A percentile compares a stretch with the other conserved stretches of the same genome.
Evolutionary conservation across 305 asterid species (phyloP).

Genomic region (Nicotiana rustica): DNA sequence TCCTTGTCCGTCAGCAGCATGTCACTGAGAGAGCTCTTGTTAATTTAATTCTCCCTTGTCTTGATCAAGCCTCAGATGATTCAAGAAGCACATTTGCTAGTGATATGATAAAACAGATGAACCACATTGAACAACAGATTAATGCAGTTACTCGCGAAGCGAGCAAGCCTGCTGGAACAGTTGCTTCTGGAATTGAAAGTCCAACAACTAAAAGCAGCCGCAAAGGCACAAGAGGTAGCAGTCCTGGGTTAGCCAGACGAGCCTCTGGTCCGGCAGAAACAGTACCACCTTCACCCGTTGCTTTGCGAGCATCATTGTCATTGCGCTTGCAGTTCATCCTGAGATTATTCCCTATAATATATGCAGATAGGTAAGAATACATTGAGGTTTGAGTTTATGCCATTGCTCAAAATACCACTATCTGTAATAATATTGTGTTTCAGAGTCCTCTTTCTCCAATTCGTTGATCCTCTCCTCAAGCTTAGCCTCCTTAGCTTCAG

Average conservation of each 20-base stretch:
- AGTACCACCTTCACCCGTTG: constrained; percentile 89
- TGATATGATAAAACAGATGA: constrained; percentile 95
- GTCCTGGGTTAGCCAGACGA: constrained; percentile 84
- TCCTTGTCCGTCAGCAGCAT: constrained; percentile 70
- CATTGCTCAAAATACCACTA: constrained; percentile 15
- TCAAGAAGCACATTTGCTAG: constrained; percentile 80
- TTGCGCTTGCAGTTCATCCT: constrained; percentile 93
- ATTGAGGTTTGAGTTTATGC: background rate
- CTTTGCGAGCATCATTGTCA: constrained; percentile 90
- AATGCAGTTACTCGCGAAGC: constrained; percentile 82
- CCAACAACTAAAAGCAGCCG: constrained; percentile 77
- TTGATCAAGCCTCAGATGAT: constrained; percentile 92
- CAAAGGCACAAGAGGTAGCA: constrained; percentile 76
- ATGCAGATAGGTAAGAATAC: constrained; percentile 80
- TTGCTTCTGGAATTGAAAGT: constrained; percentile 70
- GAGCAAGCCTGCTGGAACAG: constrained; percentile 60
- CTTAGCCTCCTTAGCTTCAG: no score
- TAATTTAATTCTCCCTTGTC: constrained; percentile 88
- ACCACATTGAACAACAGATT: constrained; percentile 91
- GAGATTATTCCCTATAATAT: constrained; percentile 87
- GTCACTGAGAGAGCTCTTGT: constrained; percentile 90
- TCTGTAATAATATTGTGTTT: background rate
- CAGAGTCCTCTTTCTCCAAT: no score
- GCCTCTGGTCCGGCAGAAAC: constrained; percentile 65
- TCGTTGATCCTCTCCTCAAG: no score